Percentiles rank a stretch among this genome's conserved stretches.
These are phyloP conservation scores for Trypanosomatidae sp. DNA, from an alignment of 208 protist genomes.

Conservation along the genomic window DNA sequence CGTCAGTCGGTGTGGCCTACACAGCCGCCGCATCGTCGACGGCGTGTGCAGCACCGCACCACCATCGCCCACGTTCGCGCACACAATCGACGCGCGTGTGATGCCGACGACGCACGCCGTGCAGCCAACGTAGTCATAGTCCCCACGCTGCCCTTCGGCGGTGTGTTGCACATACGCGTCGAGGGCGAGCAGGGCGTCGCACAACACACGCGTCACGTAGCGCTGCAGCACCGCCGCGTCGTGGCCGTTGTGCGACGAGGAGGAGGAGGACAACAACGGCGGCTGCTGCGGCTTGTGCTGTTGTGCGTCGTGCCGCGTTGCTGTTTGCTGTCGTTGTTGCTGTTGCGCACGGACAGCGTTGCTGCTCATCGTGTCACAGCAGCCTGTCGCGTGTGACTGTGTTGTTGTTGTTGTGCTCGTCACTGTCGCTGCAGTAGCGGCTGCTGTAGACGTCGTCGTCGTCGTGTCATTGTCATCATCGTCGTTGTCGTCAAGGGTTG, in stretches of 20 bases:
- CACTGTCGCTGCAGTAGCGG: too few relatives aligned
- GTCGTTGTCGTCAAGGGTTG: constrained; percentile 5
- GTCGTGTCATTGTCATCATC: constrained; percentile 2
- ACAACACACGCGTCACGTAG: constrained; percentile 61
- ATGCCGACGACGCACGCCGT: constrained; percentile 72
- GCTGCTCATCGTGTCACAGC: too few relatives aligned
- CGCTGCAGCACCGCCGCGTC: constrained; percentile 56
- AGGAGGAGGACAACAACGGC: constrained; percentile 4
- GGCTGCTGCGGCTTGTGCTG: not conserved
- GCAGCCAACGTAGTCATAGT: constrained; percentile 61
- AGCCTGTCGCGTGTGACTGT: too few relatives aligned
- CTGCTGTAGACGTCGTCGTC: too few relatives aligned
- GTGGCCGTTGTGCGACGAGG: constrained; percentile 9
- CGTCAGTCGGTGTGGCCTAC: constrained; percentile 22
- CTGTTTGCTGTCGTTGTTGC: not conserved
- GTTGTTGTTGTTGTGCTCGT: too few relatives aligned
- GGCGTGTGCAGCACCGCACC: constrained; percentile 47
- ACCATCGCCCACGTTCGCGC: constrained; percentile 70
- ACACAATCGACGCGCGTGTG: constrained; percentile 60
- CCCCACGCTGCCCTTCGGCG: constrained; percentile 29
- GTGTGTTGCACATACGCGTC: constrained; percentile 33
- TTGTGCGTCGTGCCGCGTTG: not conserved
- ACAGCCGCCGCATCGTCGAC: not conserved
- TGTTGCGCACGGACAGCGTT: too few relatives aligned
- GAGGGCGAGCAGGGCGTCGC: constrained; percentile 51